Evolutionary conservation across 495 filamentous ascomycete genomes (phyloP), one percentile per base, ranked within the genome.

Genomic region (Aspergillus conjunctus): DNA sequence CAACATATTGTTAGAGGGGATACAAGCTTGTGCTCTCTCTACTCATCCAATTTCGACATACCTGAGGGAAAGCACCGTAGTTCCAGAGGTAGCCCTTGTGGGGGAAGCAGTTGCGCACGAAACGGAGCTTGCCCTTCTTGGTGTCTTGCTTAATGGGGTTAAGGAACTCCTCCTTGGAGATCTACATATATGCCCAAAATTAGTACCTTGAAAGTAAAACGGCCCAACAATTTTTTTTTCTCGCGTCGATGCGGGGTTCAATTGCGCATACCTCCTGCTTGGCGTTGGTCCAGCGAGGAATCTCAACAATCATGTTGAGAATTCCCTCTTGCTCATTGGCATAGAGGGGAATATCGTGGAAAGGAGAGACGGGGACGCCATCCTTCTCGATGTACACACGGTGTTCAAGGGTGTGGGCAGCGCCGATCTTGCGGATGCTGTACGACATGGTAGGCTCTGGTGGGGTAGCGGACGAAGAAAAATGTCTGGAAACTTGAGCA

Each of bases 81-180:
- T 98, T 99, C 95, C 95, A 99, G 65, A 98, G 90, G 77, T 98
- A 99, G 54, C 94, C 94, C 85, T 98, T 97, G 87, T 99, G 95
- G 65, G 94, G 94, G 86, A 99, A 99, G 87, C 94, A 98, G 88
- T 99, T 99, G 78, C 94, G 91, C 76, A 99, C 95, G 75, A 87
- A 99, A 66, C 94, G 91, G 61, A 98, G 77, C 72, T 81, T 80
- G 68, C 76, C 80, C 74, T 81, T 80, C 71, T 83, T 81, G 59
- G 70, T 74, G 62, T 80, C 77, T 71, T 81, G 93, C 86, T 97
- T 97, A 79, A 97, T 96, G 74, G 92, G 93, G 83, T 96, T 96
- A 68, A 97, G 89, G 74, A 89, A 85, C 76, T 97, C 93, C 68
- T 98, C 93, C 82, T 97, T 64, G 81, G 88, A 94, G 81, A 96